These are phyloP conservation scores for Clavispora asparagi DNA, from an alignment of 805 yeast species.

Conservation along the genomic window DNA sequence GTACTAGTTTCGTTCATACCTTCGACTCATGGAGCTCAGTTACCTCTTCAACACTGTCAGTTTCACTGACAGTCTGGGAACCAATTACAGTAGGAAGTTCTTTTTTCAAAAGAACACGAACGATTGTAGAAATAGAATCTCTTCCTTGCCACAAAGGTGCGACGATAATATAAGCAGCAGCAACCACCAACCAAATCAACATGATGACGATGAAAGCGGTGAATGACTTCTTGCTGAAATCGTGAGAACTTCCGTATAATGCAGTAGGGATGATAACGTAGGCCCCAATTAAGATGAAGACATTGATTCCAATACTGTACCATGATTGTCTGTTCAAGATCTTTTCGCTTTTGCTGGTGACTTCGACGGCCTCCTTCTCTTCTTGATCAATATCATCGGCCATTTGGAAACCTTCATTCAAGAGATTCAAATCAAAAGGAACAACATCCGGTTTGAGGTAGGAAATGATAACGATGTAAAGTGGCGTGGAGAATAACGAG, in stretches of 20 bases:
- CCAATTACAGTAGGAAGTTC: background rate
- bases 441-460: constrained; percentile 10
- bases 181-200: constrained; percentile 31
- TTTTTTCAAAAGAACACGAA: background rate
- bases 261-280: constrained; percentile 25
- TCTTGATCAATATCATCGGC: constrained; percentile 31
- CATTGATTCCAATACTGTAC: constrained; percentile 17
- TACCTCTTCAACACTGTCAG: background rate
- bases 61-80: background rate
- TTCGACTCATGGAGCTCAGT: background rate
- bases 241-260: constrained; percentile 28
- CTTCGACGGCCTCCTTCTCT: constrained; percentile 21
- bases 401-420: constrained; percentile 10
- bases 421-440: constrained; percentile 20
- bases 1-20: background rate
- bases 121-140: constrained; percentile 2
- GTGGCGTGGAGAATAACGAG: constrained; percentile 7
- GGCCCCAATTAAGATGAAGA: constrained; percentile 18
- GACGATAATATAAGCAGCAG: constrained; percentile 31
- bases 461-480: constrained; percentile 21
- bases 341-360: constrained; percentile 10
- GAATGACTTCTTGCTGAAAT: constrained; percentile 30
- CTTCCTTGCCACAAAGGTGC: constrained; percentile 33
- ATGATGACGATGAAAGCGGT: constrained; percentile 32
- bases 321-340: constrained; percentile 19